Conservation (phyloP, 306 rosid genomes). For the Crotalaria pallida region DNA sequence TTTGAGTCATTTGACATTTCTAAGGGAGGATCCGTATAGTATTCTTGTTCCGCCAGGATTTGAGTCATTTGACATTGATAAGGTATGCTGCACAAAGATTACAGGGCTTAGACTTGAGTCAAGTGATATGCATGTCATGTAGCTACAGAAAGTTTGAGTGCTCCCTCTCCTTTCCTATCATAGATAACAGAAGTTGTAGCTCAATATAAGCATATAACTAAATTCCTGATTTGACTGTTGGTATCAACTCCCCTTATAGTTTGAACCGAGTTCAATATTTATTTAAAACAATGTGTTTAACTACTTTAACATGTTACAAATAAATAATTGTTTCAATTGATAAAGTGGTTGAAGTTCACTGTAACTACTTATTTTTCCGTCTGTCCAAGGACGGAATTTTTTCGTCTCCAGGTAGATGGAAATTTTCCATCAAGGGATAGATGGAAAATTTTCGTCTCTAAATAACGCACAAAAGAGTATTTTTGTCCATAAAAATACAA, state of each 20-base stretch:
- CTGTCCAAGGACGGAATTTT: too few species aligned
- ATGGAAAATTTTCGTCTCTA: too few species aligned
- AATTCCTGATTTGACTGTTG: neutral
- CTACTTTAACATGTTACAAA: neutral
- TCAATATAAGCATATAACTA: neutral
- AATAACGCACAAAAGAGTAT: too few species aligned
- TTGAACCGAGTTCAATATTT: neutral
- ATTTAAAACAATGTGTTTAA: neutral
- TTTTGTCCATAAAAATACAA: too few species aligned
- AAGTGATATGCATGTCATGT: neutral
- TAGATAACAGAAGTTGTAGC: neutral
- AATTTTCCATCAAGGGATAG: too few species aligned
- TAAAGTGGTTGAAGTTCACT: too few species aligned
- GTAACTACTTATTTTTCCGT: too few species aligned
- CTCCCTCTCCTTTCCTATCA: neutral
- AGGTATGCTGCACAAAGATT: constrained; percentile 43
- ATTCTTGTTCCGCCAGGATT: constrained; percentile 83
- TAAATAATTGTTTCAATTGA: neutral
- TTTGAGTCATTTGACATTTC: too few species aligned
- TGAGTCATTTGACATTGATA: constrained; percentile 57
- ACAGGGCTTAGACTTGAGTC: neutral
- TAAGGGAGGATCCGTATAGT: constrained; percentile 92
- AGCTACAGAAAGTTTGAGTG: neutral
- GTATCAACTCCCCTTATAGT: neutral
- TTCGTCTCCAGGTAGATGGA: too few species aligned